A percentile compares a stretch with the other conserved stretches of the same genome.
Evolutionary conservation across 2,329 filamentous ascomycete genomes (phyloP).

Genomic region (Neophaeococcomyces mojaviensis): DNA sequence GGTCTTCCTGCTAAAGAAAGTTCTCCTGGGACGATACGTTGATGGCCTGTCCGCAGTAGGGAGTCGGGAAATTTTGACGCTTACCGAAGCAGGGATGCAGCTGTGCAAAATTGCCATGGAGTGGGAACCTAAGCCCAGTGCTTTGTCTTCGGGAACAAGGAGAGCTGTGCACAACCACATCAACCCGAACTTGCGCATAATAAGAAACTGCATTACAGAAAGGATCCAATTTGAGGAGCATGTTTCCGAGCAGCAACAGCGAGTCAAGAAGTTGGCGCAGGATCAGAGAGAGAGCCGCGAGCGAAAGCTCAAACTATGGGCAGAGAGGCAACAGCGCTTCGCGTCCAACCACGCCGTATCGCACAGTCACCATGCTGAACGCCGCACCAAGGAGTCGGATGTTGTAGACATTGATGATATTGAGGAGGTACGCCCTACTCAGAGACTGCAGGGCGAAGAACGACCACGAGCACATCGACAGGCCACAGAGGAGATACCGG

Average conservation of each 20-base stretch:
- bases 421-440: conserved; percentile 8
- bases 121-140: conserved; percentile 4
- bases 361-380: background rate
- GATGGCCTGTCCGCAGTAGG: background rate
- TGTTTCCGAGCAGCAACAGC: background rate
- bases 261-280: background rate
- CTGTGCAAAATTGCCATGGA: background rate
- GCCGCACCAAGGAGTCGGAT: background rate
- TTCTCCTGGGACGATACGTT: conserved; percentile 11
- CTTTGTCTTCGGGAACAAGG: background rate
- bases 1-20: conserved; percentile 12
- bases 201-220: background rate
- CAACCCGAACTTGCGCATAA: background rate
- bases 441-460: background rate
- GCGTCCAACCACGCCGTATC: background rate
- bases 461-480: conserved; percentile 8
- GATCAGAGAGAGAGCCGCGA: background rate
- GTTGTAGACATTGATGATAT: conserved; percentile 16
- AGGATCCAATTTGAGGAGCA: background rate
- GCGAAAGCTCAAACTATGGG: too few species aligned
- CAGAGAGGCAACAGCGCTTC: background rate
- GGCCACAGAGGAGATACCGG: conserved; percentile 16
- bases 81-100: background rate
- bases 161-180: background rate
- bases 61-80: background rate